Base-by-base conservation (phyloP, 75 land plant genomes). In the Azolla pinnata region DNA sequence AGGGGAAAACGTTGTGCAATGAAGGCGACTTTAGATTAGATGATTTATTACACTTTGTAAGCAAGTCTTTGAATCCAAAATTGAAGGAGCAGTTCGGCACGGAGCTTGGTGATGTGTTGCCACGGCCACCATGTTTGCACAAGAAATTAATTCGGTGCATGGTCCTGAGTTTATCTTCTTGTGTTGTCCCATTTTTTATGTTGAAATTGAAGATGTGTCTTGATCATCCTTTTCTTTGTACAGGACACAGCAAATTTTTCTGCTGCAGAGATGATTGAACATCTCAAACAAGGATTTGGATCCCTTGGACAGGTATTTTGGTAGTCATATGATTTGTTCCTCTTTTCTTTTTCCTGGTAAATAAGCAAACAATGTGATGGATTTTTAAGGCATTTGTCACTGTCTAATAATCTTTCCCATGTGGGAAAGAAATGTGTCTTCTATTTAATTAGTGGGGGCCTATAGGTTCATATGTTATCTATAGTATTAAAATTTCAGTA, bases 251-350 rank as follows among this genome's bases (percentile, higher is more conserved):
- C 26, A 24, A 35, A 53, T 44, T 57, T 86, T 52, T 32, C 38
- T 21, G 79, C 91, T 31, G 31, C 23, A 21, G 85, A 95, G 61
- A 89, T 95, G 85, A 68, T 95, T 29, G 75, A 79, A 21, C 99
- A 95, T 74, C 75, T 95, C 7, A 75, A 64, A 56, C 56, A 75
- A 25, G 75, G 75, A 30, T 44, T 86, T 29, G 99, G 88, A 47
- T 69, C 74, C 42, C 45, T 63, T 49, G 99, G 97, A 56, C 99
- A 95, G 90, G 99, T 89, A 20, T 30, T 53, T 29, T 26, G 2
- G 5, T 1, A 1, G 29, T 28, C 7, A 3, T 4, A 56, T 4
- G 4, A 3, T 52, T 24, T 52, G 27, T 27, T 23, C 27, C 12
- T 46, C 23, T 2, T 2, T 46, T 46, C 14, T 4, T 46, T 23